Conservation (phyloP, 106 monocot genomes). For the Amphibolis antarctica region DNA sequence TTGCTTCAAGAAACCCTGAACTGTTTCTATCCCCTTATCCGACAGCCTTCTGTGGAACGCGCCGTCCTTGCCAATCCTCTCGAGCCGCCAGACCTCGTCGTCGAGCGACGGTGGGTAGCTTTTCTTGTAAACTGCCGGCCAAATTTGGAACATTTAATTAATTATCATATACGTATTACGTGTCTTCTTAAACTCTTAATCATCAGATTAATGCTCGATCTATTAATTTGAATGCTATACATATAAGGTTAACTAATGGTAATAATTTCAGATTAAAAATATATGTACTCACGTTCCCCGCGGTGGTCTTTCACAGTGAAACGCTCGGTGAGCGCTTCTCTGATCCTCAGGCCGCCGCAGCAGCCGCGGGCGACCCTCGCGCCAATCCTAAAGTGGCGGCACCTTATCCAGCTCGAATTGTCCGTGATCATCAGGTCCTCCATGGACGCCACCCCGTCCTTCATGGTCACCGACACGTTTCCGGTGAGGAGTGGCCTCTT, state of each 20-base stretch:
- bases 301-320: conserved; percentile 31
- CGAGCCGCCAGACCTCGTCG: conserved; percentile 13
- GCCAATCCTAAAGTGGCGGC: conserved; percentile 21
- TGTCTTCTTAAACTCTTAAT: too few species aligned
- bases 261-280: too few species aligned
- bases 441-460: conserved; percentile 4
- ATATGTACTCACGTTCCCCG: conserved; percentile 30
- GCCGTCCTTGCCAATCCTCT: conserved; percentile 11
- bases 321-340: conserved; percentile 17
- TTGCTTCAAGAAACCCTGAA: conserved; percentile 48
- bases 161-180: too few species aligned
- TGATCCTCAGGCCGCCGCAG: conserved; percentile 13
- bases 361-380: conserved; percentile 15
- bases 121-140: conserved; percentile 7
- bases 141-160: not conserved
- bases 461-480: conserved; percentile 6
- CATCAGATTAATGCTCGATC: too few species aligned
- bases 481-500: conserved; percentile 25
- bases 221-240: too few species aligned
- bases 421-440: conserved; percentile 19
- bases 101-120: not conserved
- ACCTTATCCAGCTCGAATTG: conserved; percentile 25
- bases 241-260: too few species aligned
- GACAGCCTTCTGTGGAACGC: conserved; percentile 31
- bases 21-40: conserved; percentile 20